Conservation (phyloP, 345 rosid species). For the Rhodamnia rubescens region DNA sequence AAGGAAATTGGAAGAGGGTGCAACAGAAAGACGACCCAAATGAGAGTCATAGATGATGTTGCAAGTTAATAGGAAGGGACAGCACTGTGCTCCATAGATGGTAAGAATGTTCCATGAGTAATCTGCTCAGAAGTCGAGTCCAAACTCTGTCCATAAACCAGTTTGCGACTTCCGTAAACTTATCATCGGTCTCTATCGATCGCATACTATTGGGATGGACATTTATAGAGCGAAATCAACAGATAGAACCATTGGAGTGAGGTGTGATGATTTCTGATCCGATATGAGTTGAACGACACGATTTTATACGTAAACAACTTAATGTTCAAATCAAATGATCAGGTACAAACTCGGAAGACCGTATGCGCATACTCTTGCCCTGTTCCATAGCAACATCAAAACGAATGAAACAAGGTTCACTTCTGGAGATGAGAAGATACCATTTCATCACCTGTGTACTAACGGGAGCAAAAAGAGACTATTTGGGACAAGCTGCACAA, state of each 20-base stretch:
- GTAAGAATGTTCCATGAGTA: not conserved
- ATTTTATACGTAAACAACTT: not conserved
- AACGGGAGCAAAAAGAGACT: not conserved
- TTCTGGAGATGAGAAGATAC: not conserved
- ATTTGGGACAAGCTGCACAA: not conserved
- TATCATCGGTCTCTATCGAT: not conserved
- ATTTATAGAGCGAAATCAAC: not conserved
- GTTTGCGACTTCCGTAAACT: not conserved
- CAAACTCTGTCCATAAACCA: not conserved
- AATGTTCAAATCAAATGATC: not conserved
- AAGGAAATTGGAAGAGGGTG: too few species aligned
- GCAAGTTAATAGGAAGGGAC: not conserved
- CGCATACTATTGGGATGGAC: not conserved
- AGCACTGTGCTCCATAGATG: not conserved
- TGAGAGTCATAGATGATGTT: not conserved
- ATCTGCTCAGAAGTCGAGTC: not conserved
- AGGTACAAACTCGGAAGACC: not conserved
- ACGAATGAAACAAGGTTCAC: not conserved
- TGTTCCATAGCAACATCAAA: not conserved
- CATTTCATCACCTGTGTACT: not conserved
- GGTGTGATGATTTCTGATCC: not conserved
- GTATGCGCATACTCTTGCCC: not conserved
- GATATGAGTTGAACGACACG: accelerated
- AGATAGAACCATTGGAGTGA: not conserved
- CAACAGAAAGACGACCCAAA: not conserved